Conservation (phyloP, 305 asterid species). For the Ajuga reptans region DNA sequence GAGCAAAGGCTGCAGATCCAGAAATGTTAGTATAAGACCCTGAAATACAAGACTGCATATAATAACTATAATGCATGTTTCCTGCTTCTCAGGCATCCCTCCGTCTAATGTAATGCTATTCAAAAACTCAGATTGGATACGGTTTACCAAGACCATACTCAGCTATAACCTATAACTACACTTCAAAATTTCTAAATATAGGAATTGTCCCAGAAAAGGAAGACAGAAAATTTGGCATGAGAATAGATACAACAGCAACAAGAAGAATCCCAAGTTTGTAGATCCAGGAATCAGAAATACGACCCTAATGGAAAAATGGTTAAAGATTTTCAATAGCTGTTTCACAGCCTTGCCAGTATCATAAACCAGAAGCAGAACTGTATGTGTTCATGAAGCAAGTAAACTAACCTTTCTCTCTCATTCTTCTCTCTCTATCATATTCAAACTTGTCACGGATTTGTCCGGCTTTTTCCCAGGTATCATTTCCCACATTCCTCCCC, state of each 20-base stretch:
- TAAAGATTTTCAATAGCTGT: not conserved
- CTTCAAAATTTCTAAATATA: too few relatives aligned
- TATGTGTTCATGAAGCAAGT: conserved; percentile 6
- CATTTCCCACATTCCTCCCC: conserved; percentile 40
- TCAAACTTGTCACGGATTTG: conserved; percentile 89
- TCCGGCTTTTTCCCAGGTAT: conserved; percentile 56
- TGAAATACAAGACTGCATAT: not conserved
- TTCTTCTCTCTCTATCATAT: conserved; percentile 82
- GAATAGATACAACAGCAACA: not conserved
- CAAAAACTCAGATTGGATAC: not conserved
- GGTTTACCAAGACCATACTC: too few relatives aligned
- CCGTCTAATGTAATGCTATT: not conserved
- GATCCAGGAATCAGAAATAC: not conserved
- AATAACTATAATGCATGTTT: not conserved
- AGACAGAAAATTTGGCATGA: not conserved
- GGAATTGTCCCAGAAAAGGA: not conserved
- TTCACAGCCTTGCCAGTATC: not conserved
- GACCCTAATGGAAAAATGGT: not conserved
- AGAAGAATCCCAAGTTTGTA: not conserved
- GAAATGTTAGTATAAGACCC: conserved; percentile 13
- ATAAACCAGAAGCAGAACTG: conserved; percentile 14
- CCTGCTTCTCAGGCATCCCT: not conserved
- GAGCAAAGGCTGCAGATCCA: conserved; percentile 74
- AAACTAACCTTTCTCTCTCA: conserved; percentile 73
- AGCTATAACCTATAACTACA: too few relatives aligned